Conservation (phyloP, 805 yeast species). For the Monosporozyma aerobia region DNA sequence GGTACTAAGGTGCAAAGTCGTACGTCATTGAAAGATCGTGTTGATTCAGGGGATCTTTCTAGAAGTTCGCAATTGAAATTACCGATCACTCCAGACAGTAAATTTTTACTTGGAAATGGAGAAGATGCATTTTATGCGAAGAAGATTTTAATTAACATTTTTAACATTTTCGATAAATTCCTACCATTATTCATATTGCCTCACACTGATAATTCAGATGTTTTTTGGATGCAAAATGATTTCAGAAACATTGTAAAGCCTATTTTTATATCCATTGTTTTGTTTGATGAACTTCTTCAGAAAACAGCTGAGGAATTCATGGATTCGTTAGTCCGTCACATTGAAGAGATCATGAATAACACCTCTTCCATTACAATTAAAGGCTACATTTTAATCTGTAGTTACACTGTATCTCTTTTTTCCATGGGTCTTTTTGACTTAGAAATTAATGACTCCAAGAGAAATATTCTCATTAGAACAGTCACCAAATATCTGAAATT, state of each 20-base stretch:
- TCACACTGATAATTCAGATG: constrained; percentile 10
- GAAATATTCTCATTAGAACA: constrained; percentile 33
- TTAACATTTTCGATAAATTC: constrained; percentile 24
- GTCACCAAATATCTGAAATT: constrained; percentile 34
- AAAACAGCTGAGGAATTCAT: constrained; percentile 32
- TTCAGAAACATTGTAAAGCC: constrained; percentile 30
- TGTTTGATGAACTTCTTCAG: constrained; percentile 30
- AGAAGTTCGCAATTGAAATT: neutral
- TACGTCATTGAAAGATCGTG: neutral
- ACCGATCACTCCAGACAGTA: neutral
- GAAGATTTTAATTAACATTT: constrained; percentile 23
- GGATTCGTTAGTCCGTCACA: constrained; percentile 23
- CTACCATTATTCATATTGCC: constrained; percentile 21
- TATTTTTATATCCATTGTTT: constrained; percentile 32
- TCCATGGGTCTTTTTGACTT: constrained; percentile 30
- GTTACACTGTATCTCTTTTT: constrained; percentile 31
- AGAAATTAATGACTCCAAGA: constrained; percentile 22
- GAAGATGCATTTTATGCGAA: constrained; percentile 15
- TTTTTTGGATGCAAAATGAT: constrained; percentile 16
- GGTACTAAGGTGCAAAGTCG: constrained; percentile 3
- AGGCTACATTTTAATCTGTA: constrained; percentile 29
- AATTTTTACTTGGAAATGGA: neutral
- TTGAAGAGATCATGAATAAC: constrained; percentile 18
- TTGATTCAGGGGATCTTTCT: neutral
- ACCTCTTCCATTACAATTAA: constrained; percentile 26